Evolutionary conservation across 2,329 filamentous ascomycete species (phyloP).

Genomic region (Trichoderma atroviride): DNA sequence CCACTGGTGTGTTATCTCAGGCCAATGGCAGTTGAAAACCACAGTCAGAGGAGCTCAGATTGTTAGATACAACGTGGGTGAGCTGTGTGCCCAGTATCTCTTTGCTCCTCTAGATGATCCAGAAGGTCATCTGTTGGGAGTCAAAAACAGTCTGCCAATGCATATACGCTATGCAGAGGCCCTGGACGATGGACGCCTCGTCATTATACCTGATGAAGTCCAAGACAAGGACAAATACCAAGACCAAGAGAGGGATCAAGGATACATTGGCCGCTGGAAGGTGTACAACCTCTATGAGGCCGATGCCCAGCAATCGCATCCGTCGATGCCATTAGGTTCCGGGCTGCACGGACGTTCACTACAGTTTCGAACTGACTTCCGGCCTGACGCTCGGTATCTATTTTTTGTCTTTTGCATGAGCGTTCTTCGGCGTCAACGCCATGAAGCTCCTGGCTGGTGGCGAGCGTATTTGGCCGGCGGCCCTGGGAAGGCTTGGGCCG

Average conservation of each 20-base stretch:
- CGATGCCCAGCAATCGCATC: background rate
- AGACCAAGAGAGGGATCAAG: too few relatives aligned
- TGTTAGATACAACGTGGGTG: too few relatives aligned
- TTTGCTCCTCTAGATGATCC: background rate
- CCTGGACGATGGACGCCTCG: background rate
- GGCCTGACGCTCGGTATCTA: background rate
- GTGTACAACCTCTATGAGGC: background rate
- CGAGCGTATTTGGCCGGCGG: background rate
- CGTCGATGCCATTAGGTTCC: background rate
- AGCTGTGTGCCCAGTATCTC: background rate
- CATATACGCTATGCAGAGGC: background rate
- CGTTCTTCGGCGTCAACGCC: background rate
- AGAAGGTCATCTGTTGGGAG: background rate
- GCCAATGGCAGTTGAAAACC: too few relatives aligned
- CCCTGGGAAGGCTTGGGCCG: too few relatives aligned
- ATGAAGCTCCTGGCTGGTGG: background rate
- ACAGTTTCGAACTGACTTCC: background rate
- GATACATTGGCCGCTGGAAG: background rate
- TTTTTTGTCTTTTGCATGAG: background rate
- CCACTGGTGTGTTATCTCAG: too few relatives aligned
- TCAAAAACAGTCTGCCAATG: background rate
- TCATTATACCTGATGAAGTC: background rate
- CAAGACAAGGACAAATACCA: background rate
- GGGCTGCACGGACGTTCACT: background rate
- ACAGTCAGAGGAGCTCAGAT: too few relatives aligned